Percentiles rank a stretch among this genome's conserved stretches.
phyloP scores from a whole-genome alignment of 495 filamentous ascomycete genomes.

The Tuber brumale region DNA sequence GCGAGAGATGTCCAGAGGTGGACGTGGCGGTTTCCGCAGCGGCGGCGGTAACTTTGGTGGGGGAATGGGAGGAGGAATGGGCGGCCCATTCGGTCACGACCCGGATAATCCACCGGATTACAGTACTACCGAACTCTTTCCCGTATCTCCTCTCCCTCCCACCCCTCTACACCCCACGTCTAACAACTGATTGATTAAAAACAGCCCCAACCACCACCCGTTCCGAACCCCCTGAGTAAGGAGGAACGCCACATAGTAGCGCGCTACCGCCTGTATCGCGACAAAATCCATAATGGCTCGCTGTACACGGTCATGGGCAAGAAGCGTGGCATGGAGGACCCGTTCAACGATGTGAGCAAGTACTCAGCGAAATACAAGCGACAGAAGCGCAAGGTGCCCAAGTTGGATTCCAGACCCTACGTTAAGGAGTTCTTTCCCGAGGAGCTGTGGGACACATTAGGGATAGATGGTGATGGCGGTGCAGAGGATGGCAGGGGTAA shows the following conservation, averaged over 20 bases:
- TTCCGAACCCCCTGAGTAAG: constrained; percentile 34
- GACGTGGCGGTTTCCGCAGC: constrained; percentile 33
- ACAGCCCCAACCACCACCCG: constrained; percentile 39
- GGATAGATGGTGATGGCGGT: constrained; percentile 20
- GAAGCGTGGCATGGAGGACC: constrained; percentile 40
- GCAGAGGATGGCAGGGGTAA: constrained; percentile 3
- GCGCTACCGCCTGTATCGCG: constrained; percentile 37
- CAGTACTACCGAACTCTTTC: constrained; percentile 39
- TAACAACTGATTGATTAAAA: constrained; percentile 5
- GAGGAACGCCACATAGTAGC: constrained; percentile 38
- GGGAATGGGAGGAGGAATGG: constrained; percentile 25
- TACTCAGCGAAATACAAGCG: constrained; percentile 39
- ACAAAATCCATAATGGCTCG: constrained; percentile 40
- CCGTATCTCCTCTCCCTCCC: constrained; percentile 20
- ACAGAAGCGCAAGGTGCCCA: constrained; percentile 32
- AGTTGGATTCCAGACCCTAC: constrained; percentile 41
- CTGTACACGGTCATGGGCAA: constrained; percentile 38
- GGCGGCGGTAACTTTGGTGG: constrained; percentile 32
- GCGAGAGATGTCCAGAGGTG: constrained; percentile 36
- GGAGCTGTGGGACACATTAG: constrained; percentile 36
- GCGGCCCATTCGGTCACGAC: constrained; percentile 27
- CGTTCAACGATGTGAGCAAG: constrained; percentile 38
- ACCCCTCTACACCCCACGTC: not conserved
- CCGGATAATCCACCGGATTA: constrained; percentile 41
- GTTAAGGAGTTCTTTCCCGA: constrained; percentile 39